Base-by-base conservation (phyloP, 306 rosid species). In the Adenanthera pavonina region DNA sequence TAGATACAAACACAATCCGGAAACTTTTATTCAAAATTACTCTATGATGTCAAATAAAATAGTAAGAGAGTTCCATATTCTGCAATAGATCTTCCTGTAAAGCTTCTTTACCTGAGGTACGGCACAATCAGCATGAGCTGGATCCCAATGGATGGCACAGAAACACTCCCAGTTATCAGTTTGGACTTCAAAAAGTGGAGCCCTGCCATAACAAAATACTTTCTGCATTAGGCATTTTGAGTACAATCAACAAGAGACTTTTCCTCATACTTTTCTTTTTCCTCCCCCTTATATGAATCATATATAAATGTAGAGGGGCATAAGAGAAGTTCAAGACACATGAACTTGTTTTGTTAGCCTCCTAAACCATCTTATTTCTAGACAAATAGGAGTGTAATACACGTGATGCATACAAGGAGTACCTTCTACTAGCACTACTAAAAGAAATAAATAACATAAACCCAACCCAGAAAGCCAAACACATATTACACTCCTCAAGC, bases 91-190 rank as follows among this genome's bases (percentile, higher is more conserved):
- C 46, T 30, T 35, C 34, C 34, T 16, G 17, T 74, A n/a, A 56
- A 33, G 49, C 51, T 74, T 53, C 64, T 51, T 44, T 36, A 88
- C 91, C 91, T 88, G 91, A 51, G 89, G 91, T 60, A 76, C 89
- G 19, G 91, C 87, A 84, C 91, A 88, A 79, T 88, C 91, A 80
- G 89, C 89, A 51, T 86, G 88, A 52, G 79, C 74, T 81, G 91
- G 91, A 79, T 88, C 89, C 91, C 91, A 88, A 51, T 76, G 85
- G 64, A 88, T 69, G 61, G 86, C 89, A 79, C 91, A 88, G 60
- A 86, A 88, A 81, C 91, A 88, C 72, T 88, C 91, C 91, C 91
- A 88, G 17, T 41, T 69, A 78, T 84, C 83, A 70, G 81, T 84
- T 88, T 86, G 89, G 49, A 81, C 83, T 81, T 85, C 85, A 60